phyloP scores from a whole-genome alignment of 225 moss, liverwort and hornwort species.

The Pleurozium schreberi region DNA sequence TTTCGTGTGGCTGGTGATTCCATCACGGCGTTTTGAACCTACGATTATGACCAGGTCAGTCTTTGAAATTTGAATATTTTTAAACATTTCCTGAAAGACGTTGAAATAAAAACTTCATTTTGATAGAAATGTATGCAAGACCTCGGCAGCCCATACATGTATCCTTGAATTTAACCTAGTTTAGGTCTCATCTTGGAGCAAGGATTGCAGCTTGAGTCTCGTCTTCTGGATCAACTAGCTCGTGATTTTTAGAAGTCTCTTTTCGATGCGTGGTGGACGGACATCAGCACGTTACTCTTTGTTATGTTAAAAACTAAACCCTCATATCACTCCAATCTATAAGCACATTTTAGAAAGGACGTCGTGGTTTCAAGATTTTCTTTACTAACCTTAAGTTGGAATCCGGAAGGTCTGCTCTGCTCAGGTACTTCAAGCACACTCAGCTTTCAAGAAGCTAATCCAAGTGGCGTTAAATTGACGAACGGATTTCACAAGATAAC shows the following conservation, averaged over 20 bases:
- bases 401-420: not conserved
- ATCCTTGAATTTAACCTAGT: not conserved
- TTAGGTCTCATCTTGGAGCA: not conserved
- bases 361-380: not conserved
- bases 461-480: not conserved
- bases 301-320: not conserved
- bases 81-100: not conserved
- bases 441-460: not conserved
- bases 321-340: not conserved
- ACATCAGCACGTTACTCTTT: not conserved
- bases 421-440: not conserved
- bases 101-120: not conserved
- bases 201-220: not conserved
- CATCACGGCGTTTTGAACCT: not conserved
- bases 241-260: not conserved
- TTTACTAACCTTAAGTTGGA: constrained; percentile 1
- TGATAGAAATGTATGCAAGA: not conserved
- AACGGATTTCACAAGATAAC: constrained; percentile 6
- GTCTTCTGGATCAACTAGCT: not conserved
- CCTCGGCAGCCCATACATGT: not conserved
- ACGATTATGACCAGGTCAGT: not conserved
- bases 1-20: not conserved
- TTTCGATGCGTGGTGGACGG: not conserved
- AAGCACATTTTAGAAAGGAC: not conserved
- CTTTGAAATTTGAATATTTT: not conserved